These are phyloP conservation scores for Hymenochaete sp. DNA, from an alignment of 1,284 basidiomycete species.

Conservation along the genomic window DNA sequence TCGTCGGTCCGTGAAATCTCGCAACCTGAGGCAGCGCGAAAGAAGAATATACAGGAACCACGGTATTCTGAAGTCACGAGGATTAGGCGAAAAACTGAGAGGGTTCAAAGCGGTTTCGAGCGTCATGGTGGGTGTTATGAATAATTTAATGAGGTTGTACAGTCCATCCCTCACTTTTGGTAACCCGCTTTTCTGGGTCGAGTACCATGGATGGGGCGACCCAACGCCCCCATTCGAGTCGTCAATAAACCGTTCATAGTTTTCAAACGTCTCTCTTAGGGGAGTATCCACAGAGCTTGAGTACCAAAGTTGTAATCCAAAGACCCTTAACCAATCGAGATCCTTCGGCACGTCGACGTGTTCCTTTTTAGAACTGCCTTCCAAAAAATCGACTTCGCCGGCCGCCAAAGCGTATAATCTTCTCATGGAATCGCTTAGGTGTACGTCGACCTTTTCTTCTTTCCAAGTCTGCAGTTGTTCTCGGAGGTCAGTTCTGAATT, in stretches of 20 bases:
- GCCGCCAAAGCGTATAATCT: constrained; percentile 82
- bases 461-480: constrained; percentile 83
- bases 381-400: constrained; percentile 63
- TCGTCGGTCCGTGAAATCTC: constrained; percentile 79
- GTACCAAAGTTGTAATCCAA: constrained; percentile 92
- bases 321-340: constrained; percentile 92
- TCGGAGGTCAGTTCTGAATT: constrained; percentile 68
- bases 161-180: constrained; percentile 54
- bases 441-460: constrained; percentile 64
- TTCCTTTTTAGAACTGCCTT: constrained; percentile 45
- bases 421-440: constrained; percentile 64
- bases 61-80: constrained; percentile 73
- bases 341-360: constrained; percentile 71
- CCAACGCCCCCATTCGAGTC: constrained; percentile 40
- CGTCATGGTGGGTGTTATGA: constrained; percentile 59
- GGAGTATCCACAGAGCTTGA: constrained; percentile 66
- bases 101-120: constrained; percentile 51
- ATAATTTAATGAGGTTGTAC: constrained; percentile 76
- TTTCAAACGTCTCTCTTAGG: constrained; percentile 60
- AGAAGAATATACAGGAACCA: constrained; percentile 94
- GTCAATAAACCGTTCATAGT: constrained; percentile 52
- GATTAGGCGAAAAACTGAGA: constrained; percentile 67
- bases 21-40: constrained; percentile 69
- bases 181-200: constrained; percentile 30
- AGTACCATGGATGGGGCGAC: constrained; percentile 65